Evolutionary conservation across 495 filamentous ascomycete genomes (phyloP).

Genomic region (Neurospora sp.): DNA sequence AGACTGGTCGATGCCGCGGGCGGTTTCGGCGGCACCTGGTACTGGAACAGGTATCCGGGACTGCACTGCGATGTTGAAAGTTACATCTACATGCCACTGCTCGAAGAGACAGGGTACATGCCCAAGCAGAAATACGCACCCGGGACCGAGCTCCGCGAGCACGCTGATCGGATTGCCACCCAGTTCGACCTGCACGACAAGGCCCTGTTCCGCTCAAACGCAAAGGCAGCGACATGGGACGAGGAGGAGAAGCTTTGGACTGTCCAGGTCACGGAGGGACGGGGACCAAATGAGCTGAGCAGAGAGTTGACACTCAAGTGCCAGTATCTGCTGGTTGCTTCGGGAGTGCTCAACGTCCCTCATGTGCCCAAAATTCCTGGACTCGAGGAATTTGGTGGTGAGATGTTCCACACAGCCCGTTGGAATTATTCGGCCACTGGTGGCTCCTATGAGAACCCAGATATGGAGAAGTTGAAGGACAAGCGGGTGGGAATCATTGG

Average conservation of each 20-base stretch:
- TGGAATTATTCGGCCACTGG: slow-evolving; percentile 48
- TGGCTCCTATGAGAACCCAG: slow-evolving; percentile 34
- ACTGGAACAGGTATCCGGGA: slow-evolving; percentile 46
- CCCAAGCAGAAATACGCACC: slow-evolving; percentile 36
- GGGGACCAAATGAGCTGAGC: slow-evolving; percentile 23
- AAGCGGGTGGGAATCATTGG: slow-evolving; percentile 45
- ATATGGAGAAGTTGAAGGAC: slow-evolving; percentile 33
- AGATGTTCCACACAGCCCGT: slow-evolving; percentile 42
- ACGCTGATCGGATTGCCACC: slow-evolving; percentile 29
- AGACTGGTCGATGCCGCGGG: slow-evolving; percentile 38
- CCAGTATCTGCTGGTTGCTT: slow-evolving; percentile 27
- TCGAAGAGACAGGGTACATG: slow-evolving; percentile 52
- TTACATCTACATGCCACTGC: slow-evolving; percentile 43
- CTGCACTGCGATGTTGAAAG: slow-evolving; percentile 42
- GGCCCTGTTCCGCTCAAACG: slow-evolving; percentile 36
- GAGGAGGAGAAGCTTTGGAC: slow-evolving; percentile 33
- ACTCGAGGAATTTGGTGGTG: slow-evolving; percentile 34
- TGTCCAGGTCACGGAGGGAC: slow-evolving; percentile 23
- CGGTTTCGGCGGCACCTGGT: slow-evolving; percentile 46
- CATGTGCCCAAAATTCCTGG: slow-evolving; percentile 37
- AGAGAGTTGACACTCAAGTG: slow-evolving; percentile 20
- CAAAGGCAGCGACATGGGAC: slow-evolving; percentile 31
- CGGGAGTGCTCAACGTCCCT: slow-evolving; percentile 33
- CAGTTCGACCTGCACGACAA: slow-evolving; percentile 36
- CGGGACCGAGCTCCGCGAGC: slow-evolving; percentile 36